These are phyloP conservation scores for Nothophytophthora sp. DNA, from an alignment of 352 stramenopile species.

Conservation along the genomic window DNA sequence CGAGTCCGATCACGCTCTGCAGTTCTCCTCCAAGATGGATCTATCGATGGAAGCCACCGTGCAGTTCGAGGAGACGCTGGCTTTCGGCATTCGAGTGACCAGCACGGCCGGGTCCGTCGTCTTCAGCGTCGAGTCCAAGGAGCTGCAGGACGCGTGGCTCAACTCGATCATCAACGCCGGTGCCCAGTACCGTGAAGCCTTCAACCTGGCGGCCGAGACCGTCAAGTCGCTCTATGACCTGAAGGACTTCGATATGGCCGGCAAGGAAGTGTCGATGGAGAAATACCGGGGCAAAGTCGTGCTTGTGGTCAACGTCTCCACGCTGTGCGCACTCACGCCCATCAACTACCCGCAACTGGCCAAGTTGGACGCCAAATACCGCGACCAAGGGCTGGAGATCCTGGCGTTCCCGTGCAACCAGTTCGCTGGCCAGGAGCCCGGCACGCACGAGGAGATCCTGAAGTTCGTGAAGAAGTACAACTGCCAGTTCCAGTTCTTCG, in stretches of 20 bases:
- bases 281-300: conserved; percentile 72
- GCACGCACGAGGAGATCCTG: conserved; percentile 80
- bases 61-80: too few relatives aligned
- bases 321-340: conserved; percentile 81
- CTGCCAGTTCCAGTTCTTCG: conserved; percentile 48
- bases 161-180: conserved; percentile 53
- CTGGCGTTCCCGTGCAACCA: conserved; percentile 92
- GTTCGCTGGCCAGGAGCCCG: conserved; percentile 54
- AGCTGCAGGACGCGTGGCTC: conserved; percentile 49
- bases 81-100: conserved; percentile 44
- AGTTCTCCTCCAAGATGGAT: too few relatives aligned
- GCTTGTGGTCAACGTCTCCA: conserved; percentile 81
- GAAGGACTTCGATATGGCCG: conserved; percentile 71
- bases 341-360: conserved; percentile 88
- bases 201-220: conserved; percentile 27
- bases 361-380: conserved; percentile 74
- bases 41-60: too few relatives aligned
- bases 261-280: conserved; percentile 64
- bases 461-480: conserved; percentile 65
- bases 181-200: conserved; percentile 44
- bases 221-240: conserved; percentile 80
- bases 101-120: conserved; percentile 32
- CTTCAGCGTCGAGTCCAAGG: conserved; percentile 33
- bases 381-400: conserved; percentile 58
- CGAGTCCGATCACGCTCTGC: too few relatives aligned